Evolutionary conservation across 2,329 filamentous ascomycete genomes (phyloP).

Genomic region (Tolypocladium sp.): DNA sequence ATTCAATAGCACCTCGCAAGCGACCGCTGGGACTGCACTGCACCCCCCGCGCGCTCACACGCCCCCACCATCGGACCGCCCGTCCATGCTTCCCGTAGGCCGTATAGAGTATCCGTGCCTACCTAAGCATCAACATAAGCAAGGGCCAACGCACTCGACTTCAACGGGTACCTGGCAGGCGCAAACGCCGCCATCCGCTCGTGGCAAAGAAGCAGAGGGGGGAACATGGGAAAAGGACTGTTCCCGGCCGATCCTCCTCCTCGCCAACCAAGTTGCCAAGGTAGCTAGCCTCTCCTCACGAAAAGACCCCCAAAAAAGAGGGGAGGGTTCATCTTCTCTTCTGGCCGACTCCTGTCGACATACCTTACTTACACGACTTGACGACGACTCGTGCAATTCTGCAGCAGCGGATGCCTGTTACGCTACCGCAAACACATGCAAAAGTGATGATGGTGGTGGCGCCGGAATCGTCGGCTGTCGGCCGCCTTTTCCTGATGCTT

Average conservation of each 20-base stretch:
- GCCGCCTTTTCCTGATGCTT: neutral
- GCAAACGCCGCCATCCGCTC: neutral
- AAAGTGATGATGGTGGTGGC: neutral
- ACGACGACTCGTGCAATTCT: neutral
- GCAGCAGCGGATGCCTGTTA: neutral
- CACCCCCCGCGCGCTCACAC: neutral
- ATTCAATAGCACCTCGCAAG: no score
- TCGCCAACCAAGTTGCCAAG: neutral
- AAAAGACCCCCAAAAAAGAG: neutral
- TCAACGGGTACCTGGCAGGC: neutral
- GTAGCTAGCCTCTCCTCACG: neutral
- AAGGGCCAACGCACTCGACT: neutral
- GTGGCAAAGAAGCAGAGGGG: neutral
- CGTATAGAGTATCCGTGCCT: no score
- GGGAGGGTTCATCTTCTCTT: neutral
- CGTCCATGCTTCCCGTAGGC: neutral
- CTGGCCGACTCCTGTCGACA: neutral
- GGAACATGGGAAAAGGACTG: neutral
- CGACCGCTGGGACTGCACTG: neutral
- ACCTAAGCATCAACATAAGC: no score
- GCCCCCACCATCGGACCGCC: neutral
- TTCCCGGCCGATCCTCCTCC: no score
- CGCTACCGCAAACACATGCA: neutral
- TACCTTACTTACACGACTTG: neutral
- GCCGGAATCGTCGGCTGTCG: neutral